Conservation (phyloP, 208 protist genomes). For the Leishmania guyanensis region DNA sequence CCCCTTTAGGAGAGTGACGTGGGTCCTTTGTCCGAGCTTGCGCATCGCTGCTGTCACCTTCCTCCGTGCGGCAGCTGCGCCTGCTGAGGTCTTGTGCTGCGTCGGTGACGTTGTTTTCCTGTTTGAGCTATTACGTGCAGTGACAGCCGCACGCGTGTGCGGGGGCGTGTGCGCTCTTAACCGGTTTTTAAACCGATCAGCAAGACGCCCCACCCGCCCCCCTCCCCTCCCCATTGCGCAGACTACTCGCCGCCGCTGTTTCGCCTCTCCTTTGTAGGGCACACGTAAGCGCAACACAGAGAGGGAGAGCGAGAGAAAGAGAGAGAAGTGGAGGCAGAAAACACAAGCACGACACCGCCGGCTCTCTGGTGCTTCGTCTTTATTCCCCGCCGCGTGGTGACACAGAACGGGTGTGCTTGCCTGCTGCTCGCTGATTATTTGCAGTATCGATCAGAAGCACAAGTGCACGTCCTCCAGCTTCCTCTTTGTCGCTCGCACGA, state of each 20-base stretch:
- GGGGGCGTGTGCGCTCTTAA: constrained; percentile 20
- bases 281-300: constrained; percentile 3
- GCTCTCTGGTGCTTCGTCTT: background rate
- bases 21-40: background rate
- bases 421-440: background rate
- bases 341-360: background rate
- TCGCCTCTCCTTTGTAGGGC: background rate
- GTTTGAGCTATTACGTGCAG: background rate
- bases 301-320: background rate
- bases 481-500: background rate
- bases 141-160: too few relatives aligned
- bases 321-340: background rate
- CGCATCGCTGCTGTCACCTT: background rate
- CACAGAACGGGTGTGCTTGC: background rate
- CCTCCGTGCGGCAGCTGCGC: background rate
- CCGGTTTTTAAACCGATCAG: constrained; percentile 55
- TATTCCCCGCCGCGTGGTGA: background rate
- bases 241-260: too few relatives aligned
- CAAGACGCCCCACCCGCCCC: constrained; percentile 7
- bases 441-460: background rate
- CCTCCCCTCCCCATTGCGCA: background rate
- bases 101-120: background rate
- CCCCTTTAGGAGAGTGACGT: background rate
- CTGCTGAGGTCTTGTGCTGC: background rate
- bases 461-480: background rate